Evolutionary conservation across 495 filamentous ascomycete species (phyloP), one percentile per base, ranked within the genome.

Genomic region (Darksidea phi): DNA sequence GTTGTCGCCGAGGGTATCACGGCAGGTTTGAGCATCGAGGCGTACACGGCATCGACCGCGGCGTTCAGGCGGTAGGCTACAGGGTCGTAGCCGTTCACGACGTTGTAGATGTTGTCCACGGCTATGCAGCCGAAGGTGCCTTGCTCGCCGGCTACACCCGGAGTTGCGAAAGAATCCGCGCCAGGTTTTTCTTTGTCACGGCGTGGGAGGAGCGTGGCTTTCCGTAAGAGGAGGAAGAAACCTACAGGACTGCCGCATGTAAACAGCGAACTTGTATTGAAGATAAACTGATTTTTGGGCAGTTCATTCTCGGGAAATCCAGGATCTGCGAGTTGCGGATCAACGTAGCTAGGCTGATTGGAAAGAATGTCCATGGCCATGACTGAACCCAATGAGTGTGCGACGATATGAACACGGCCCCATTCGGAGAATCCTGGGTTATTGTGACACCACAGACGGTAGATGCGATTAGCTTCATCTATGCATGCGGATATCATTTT

Each of bases 91-190:
- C 61, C 42, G 73, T 72, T 86, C 78, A 97, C 81, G 61, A 98
- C 84, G 71, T 98, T 98, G 80, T 97, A 98, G 46, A 98, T 80
- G 71, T 98, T 98, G 68, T 96, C 90, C 8, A 96, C 89, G 5
- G 92, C 89, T 37, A 97, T 75, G 73, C 93, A 98, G 25, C 94
- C 94, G 71, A 91, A 96, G 12, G 76, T 82, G 48, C 88, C 92
- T 13, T 79, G 77, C 46, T 92, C 84, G 6, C 89, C 91, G 37
- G 86, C 85, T 42, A 97, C 80, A 24, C 85, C 82, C 25, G 63
- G 69, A 86, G 36, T 76, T 77, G 63, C 51, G 37, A 56, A 68
- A 11, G 56, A 47, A 24, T 90, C 85, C 18, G 83, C 84, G 20
- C 84, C 87, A 3, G 87, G 84, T 71, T 96, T 96, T 18, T 84